Evolutionary conservation across 148 eudicot species (phyloP).

Genomic region (Rhododendron simsii): DNA sequence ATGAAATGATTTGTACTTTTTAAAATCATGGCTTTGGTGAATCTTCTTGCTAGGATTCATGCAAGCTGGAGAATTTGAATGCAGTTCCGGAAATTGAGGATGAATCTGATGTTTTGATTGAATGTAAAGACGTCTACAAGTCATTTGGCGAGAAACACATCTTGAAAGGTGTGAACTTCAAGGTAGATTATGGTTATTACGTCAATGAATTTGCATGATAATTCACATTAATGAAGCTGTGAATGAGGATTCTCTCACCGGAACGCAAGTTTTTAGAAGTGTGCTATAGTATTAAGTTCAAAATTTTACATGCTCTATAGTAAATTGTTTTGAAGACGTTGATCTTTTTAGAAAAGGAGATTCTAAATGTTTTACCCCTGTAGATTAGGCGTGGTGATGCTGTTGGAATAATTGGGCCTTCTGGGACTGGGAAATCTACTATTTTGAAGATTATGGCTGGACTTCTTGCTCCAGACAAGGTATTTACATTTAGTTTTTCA

Average conservation of each 20-base stretch:
- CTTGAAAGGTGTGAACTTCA: conserved; percentile 83
- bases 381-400: conserved; percentile 97
- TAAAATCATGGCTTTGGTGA: conserved; percentile 3
- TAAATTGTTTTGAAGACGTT: not conserved
- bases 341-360: not conserved
- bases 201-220: not conserved
- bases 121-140: conserved; percentile 72
- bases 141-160: conserved; percentile 93
- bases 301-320: not conserved
- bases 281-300: not conserved
- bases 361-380: conserved; percentile 6
- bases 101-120: conserved; percentile 91
- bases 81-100: conserved; percentile 36
- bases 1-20: not conserved
- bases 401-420: conserved; percentile 92
- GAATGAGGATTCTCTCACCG: not conserved
- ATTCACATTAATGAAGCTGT: not conserved
- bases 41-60: conserved; percentile 41
- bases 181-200: conserved; percentile 40
- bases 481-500: conserved; percentile 11
- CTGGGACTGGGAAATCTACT: conserved; percentile 98
- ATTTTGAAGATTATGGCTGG: conserved; percentile 89
- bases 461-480: conserved; percentile 95
- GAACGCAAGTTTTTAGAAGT: not conserved
- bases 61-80: conserved; percentile 29